Evolutionary conservation across 2,329 filamentous ascomycete genomes (phyloP).

Genomic region (Pezicula neosporulosa): DNA sequence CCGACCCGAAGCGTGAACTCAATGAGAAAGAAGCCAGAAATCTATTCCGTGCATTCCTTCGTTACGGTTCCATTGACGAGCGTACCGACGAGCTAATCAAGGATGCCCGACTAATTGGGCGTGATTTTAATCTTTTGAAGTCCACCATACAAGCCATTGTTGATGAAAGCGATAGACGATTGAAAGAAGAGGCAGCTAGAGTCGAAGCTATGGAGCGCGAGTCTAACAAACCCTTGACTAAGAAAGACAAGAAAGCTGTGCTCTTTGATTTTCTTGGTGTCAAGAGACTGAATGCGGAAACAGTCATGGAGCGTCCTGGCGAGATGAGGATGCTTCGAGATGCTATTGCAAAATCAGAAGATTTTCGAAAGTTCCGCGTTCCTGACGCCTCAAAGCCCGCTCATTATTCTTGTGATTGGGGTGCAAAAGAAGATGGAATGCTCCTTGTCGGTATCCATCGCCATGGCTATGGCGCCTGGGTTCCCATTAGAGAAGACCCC

Average conservation of each 20-base stretch:
- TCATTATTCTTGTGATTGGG: constrained; percentile 89
- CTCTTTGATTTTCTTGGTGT: constrained; percentile 92
- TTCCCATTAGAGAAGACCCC: constrained; percentile 85
- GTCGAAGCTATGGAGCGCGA: constrained; percentile 63
- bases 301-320: constrained; percentile 83
- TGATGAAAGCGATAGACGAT: constrained; percentile 66
- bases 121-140: constrained; percentile 77
- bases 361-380: constrained; percentile 79
- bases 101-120: constrained; percentile 79
- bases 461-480: constrained; percentile 95
- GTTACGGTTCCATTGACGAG: constrained; percentile 87
- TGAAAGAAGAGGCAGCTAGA: constrained; percentile 68
- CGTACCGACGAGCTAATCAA: constrained; percentile 82
- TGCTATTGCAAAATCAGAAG: constrained; percentile 61
- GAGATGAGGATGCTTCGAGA: constrained; percentile 83
- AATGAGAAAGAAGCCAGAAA: constrained; percentile 92
- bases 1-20: constrained; percentile 85
- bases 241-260: constrained; percentile 97
- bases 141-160: constrained; percentile 66
- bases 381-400: constrained; percentile 90
- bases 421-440: constrained; percentile 93
- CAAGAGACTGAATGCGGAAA: constrained; percentile 94
- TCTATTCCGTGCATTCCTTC: constrained; percentile 84
- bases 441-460: constrained; percentile 88
- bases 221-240: constrained; percentile 77